Base-by-base conservation (phyloP, 371 early-diverging fungal genomes). In the Rhizomucor pusillus region DNA sequence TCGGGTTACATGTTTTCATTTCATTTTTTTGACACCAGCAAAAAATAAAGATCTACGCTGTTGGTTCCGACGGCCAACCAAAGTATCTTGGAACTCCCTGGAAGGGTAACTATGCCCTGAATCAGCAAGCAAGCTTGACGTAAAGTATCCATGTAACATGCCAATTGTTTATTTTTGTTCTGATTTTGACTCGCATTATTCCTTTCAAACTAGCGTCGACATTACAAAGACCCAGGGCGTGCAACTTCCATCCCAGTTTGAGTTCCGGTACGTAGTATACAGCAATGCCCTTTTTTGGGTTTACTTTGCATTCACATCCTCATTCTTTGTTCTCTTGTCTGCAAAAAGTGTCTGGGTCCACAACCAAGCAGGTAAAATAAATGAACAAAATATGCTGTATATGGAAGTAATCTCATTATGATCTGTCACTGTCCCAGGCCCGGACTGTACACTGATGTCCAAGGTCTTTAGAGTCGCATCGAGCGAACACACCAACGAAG, bases 401-500 rank as follows among this genome's bases (percentile, higher is more conserved):
- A 6, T 29, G 22, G 36, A 43, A 44, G 13, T 1, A 2, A 2
- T 11, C 22, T 47, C 39, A 3, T 13, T 12, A 18, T 10, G 19
- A 35, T 10, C 25, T 24, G 3, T 19, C 20, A n/a, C 20, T 29
- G 3, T 14, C 41, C 5, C 45, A 59, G 60, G 56, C 37, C 64
- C 59, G 22, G 64, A 63, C 52, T 63, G 64, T 44, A 59, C 59
- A 12, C 45, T 63, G 52, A 47, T 47, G 49, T 59, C 59, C 55
- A 59, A 63, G 56, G 56, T 59, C n/a, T 36, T 24, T 54, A 58
- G 58, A 36, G 58, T 63, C 48, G 46, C 47, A 20, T 25, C 47
- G 16, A 29, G 49, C 18, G 47, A 56, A 10, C 64, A 63, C 20
- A 54, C 34, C 41, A 63, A 63, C 25, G 64, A 37, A 18, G 64